These are phyloP conservation scores for Anastatica hierochuntica DNA, from an alignment of 345 rosid species.

Conservation along the genomic window DNA sequence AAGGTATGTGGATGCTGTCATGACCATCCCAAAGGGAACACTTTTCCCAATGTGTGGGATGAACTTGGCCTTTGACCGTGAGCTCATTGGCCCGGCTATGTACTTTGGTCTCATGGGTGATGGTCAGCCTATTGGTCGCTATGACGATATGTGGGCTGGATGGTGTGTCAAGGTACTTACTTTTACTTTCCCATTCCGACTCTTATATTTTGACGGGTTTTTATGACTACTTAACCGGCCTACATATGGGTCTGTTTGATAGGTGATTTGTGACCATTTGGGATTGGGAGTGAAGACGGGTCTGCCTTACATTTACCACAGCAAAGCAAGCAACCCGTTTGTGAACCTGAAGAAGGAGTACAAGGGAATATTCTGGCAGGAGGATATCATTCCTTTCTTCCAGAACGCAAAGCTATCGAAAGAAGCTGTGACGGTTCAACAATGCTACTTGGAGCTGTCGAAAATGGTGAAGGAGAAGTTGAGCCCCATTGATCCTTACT, in stretches of 20 bases:
- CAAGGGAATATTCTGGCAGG: too few species aligned
- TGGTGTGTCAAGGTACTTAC: slow-evolving; percentile 31
- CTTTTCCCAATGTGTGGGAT: too few species aligned
- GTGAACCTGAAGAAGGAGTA: too few species aligned
- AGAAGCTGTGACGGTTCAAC: slow-evolving; percentile 78
- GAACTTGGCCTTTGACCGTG: slow-evolving; percentile 87
- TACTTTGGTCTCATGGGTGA: slow-evolving; percentile 41
- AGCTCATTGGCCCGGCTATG: slow-evolving; percentile 42
- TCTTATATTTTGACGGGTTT: too few species aligned
- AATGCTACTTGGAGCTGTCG: slow-evolving; percentile 73
- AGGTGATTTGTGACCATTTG: slow-evolving; percentile 86
- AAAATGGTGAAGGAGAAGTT: slow-evolving; percentile 73
- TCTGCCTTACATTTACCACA: slow-evolving; percentile 80
- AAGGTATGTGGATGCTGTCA: slow-evolving; percentile 85
- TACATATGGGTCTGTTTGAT: too few species aligned
- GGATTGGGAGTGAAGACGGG: slow-evolving; percentile 86
- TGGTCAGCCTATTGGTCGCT: too few species aligned
- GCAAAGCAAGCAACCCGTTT: too few species aligned
- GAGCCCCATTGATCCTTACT: too few species aligned
- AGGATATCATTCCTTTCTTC: slow-evolving; percentile 88
- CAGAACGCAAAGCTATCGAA: slow-evolving; percentile 57
- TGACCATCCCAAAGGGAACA: too few species aligned
- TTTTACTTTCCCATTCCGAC: background rate
- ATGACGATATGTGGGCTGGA: slow-evolving; percentile 31
- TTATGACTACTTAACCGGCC: too few species aligned